Percentiles rank a stretch among this genome's conserved stretches.
phyloP scores from a whole-genome alignment of 208 protist species.

The Trichomonas vaginalis region DNA sequence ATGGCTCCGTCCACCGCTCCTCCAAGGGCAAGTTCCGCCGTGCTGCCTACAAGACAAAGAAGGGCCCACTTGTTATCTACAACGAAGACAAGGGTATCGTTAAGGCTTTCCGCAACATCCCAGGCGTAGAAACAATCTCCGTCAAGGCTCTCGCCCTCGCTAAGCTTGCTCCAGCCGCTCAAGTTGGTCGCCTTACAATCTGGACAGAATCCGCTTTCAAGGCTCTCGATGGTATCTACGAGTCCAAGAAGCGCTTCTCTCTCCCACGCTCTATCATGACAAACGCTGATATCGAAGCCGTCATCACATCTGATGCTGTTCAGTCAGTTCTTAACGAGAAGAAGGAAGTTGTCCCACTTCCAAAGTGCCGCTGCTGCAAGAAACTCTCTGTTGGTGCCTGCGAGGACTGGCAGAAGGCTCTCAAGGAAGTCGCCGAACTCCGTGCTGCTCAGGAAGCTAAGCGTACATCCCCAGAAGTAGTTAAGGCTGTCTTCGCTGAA shows the following conservation, averaged over 20 bases:
- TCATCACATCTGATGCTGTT: conserved; percentile 67
- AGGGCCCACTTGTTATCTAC: conserved; percentile 88
- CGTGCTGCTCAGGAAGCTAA: background rate
- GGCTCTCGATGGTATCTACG: conserved; percentile 81
- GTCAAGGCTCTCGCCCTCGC: conserved; percentile 85
- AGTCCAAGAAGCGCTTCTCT: conserved; percentile 62
- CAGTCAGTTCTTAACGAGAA: conserved; percentile 27
- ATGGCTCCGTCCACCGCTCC: conserved; percentile 62
- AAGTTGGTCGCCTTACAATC: conserved; percentile 93
- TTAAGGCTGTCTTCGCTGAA: background rate
- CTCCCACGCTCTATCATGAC: conserved; percentile 54
- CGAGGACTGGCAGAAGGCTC: background rate
- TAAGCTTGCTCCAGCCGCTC: conserved; percentile 91
- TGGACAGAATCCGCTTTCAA: conserved; percentile 93
- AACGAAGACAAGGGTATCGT: conserved; percentile 50
- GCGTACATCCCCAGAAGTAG: background rate
- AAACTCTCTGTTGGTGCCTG: background rate
- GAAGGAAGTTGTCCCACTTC: background rate
- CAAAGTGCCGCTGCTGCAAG: background rate
- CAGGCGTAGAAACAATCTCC: conserved; percentile 47
- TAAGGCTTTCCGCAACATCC: conserved; percentile 51
- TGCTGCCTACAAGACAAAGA: conserved; percentile 68
- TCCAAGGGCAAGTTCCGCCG: conserved; percentile 88
- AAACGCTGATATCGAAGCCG: conserved; percentile 59
- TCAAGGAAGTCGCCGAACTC: background rate